These are phyloP conservation scores for Juglanconis juglandina DNA, from an alignment of 2,329 filamentous ascomycete genomes.

Conservation along the genomic window DNA sequence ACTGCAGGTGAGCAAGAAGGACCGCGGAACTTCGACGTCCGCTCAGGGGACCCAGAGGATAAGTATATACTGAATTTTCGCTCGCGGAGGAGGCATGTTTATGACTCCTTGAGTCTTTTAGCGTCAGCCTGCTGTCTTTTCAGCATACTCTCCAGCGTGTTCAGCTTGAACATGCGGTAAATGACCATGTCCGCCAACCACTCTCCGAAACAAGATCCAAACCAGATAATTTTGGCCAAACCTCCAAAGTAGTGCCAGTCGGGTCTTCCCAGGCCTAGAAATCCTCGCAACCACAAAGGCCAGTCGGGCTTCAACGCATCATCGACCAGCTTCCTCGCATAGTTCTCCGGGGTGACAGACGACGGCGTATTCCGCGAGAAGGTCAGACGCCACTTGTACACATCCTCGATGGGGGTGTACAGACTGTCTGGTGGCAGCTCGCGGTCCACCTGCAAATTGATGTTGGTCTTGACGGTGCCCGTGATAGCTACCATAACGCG, in stretches of 20 bases:
- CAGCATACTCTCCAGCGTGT: slow-evolving; percentile 6
- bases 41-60: no score
- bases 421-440: slow-evolving; percentile 42
- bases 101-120: slow-evolving; percentile 3
- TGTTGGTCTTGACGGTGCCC: slow-evolving; percentile 51
- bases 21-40: no score
- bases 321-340: slow-evolving; percentile 7
- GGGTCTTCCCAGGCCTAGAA: slow-evolving; percentile 11
- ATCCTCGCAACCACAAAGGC: slow-evolving; percentile 4
- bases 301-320: slow-evolving; percentile 17
- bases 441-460: slow-evolving; percentile 39
- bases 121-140: slow-evolving; percentile 5
- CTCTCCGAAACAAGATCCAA: slow-evolving; percentile 10
- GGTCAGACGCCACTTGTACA: slow-evolving; percentile 17
- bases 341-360: slow-evolving; percentile 4
- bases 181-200: slow-evolving; percentile 13
- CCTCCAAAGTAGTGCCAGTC: slow-evolving; percentile 19
- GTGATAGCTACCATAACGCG: slow-evolving; percentile 56
- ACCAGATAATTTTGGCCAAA: slow-evolving; percentile 4
- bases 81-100: background rate
- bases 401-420: slow-evolving; percentile 38
- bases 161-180: slow-evolving; percentile 18
- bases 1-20: no score
- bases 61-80: no score
- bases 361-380: slow-evolving; percentile 10